Conservation (phyloP, 352 stramenopile genomes). For the Globisporangium spinosum region DNA sequence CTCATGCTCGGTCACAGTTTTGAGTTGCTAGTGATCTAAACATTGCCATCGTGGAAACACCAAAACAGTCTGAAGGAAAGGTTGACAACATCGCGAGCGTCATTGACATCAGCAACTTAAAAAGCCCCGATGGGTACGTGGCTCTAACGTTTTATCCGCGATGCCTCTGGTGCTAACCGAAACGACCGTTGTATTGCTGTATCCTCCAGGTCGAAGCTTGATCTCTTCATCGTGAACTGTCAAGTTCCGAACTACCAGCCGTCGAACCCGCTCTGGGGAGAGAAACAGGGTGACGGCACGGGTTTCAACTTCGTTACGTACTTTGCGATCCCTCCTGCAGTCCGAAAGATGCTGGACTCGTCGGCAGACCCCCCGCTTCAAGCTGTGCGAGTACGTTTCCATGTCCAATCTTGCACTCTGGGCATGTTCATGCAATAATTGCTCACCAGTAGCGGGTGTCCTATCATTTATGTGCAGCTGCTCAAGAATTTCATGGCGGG, state of each 20-base stretch:
- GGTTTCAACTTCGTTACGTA: constrained; percentile 85
- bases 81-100: constrained; percentile 73
- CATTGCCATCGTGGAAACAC: not conserved
- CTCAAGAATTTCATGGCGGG: constrained; percentile 42
- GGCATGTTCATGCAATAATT: not conserved
- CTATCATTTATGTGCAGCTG: constrained; percentile 19
- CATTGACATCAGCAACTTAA: constrained; percentile 51
- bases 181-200: not conserved
- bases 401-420: not conserved
- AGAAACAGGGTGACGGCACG: constrained; percentile 65
- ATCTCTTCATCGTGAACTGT: constrained; percentile 82
- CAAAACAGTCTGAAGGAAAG: constrained; percentile 55
- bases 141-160: not conserved
- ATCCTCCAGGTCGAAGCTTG: constrained; percentile 27
- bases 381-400: constrained; percentile 36
- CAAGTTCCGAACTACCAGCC: constrained; percentile 82
- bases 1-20: not conserved
- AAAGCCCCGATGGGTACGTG: constrained; percentile 24
- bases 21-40: not conserved
- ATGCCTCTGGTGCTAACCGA: not conserved
- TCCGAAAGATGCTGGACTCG: constrained; percentile 53
- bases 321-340: constrained; percentile 53
- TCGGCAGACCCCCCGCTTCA: constrained; percentile 34
- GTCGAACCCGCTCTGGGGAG: constrained; percentile 80
- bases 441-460: too few relatives aligned